These are phyloP conservation scores for Fusarium proliferatum DNA, from an alignment of 2,329 filamentous ascomycete species.

Conservation along the genomic window DNA sequence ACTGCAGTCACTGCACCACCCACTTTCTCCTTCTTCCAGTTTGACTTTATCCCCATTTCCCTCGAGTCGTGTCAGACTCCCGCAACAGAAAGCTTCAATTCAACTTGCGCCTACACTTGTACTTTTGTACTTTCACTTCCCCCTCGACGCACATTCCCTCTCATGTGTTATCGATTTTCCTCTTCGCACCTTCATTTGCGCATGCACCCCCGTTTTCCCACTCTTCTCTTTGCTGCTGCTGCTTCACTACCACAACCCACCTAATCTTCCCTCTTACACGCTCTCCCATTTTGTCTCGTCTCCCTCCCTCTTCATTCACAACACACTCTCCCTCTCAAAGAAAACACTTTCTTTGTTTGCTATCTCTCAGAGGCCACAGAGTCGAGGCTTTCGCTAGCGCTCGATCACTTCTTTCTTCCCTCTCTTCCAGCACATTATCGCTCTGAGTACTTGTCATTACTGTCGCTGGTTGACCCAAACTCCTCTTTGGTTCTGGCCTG, in stretches of 20 bases:
- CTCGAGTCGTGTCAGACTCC: conserved; percentile 43
- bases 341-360: conserved; percentile 35
- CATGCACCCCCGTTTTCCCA: conserved; percentile 35
- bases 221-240: conserved; percentile 41
- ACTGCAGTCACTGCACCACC: conserved; percentile 29
- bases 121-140: conserved; percentile 34
- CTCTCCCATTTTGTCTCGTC: conserved; percentile 41
- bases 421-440: conserved; percentile 34
- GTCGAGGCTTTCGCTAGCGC: conserved; percentile 62
- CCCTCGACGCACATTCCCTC: conserved; percentile 27
- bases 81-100: conserved; percentile 42
- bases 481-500: conserved; percentile 41
- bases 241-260: conserved; percentile 42
- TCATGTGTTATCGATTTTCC: conserved; percentile 31
- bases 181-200: conserved; percentile 44
- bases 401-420: conserved; percentile 50
- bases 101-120: conserved; percentile 36
- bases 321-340: conserved; percentile 41
- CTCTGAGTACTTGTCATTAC: conserved; percentile 38
- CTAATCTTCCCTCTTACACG: conserved; percentile 45
- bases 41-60: conserved; percentile 42
- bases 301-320: conserved; percentile 37
- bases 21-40: conserved; percentile 36
- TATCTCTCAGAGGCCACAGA: conserved; percentile 38
- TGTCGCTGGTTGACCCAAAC: conserved; percentile 40